Evolutionary conservation across 2,329 filamentous ascomycete species (phyloP).

Genomic region (Fusarium dlaminii): DNA sequence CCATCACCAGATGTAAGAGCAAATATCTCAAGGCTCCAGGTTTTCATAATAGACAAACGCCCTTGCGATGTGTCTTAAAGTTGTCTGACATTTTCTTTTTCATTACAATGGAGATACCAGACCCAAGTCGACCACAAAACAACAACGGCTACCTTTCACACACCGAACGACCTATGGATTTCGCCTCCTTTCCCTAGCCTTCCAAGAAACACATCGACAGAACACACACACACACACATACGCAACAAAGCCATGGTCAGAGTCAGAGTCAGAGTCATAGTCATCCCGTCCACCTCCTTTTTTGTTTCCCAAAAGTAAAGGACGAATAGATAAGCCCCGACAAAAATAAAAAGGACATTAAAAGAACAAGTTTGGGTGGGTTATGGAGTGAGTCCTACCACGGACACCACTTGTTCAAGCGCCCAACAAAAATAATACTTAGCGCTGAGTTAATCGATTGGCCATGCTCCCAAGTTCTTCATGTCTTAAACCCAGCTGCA

Average conservation of each 20-base stretch:
- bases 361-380: constrained; percentile 26
- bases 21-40: neutral
- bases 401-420: constrained; percentile 26
- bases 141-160: constrained; percentile 40
- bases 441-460: constrained; percentile 9
- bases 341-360: constrained; percentile 42
- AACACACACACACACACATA: constrained; percentile 25
- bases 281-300: constrained; percentile 34
- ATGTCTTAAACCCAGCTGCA: neutral
- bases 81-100: constrained; percentile 35
- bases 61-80: constrained; percentile 16
- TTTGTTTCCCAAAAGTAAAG: constrained; percentile 37
- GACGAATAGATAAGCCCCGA: constrained; percentile 41
- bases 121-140: constrained; percentile 36
- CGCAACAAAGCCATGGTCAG: constrained; percentile 21
- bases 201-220: constrained; percentile 22
- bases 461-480: constrained; percentile 21
- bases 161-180: constrained; percentile 34
- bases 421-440: constrained; percentile 2
- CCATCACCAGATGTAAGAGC: neutral
- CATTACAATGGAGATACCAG: constrained; percentile 43
- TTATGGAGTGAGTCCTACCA: constrained; percentile 11
- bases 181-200: constrained; percentile 16
- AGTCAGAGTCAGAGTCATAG: constrained; percentile 3
- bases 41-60: constrained; percentile 16